Base-by-base conservation (phyloP, 148 eudicot genomes). In the Diospyros lotus region DNA sequence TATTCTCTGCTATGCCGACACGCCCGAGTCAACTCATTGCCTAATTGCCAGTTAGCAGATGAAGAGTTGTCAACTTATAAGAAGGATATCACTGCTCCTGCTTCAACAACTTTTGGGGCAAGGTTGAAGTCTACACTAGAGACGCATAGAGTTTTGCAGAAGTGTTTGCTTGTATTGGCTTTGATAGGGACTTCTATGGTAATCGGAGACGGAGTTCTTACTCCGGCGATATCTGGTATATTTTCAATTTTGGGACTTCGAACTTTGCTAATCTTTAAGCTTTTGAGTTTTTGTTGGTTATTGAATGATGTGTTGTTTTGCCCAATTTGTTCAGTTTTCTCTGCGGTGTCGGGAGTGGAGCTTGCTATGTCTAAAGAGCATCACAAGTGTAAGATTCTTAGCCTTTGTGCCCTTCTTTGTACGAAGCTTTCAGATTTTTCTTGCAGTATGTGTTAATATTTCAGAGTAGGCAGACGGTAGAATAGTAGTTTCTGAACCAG, bases 121-220 rank as follows among this genome's bases (percentile, higher is more conserved):
- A 88, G 83, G 75, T 76, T 94, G 17, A 94, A 91, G 80, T 88
- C 98, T 11, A 81, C 81, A 60, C 79, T 94, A 71, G 98, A 94
- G 72, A 91, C 82, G 59, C 80, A 94, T 84, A 85, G 83, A 66
- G 91, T 91, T 9, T 69, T 94, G 80, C 98, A 94, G 75, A 90
- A 82, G 58, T 82, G 90, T 76, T 77, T 94, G 91, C 90, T 94
- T 75, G 81, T 90, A 1, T 85, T 94, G 60, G 95, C 98, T 79
- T 81, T 94, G 73, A 78, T 90, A 81, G 98, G 98, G 43, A 80
- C 98, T 84, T 94, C 95, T 94, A 94, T 94, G 98, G 98, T 94
- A 52, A 94, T 94, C 73, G 98, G 98, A 53, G 98, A 94, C 85
- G 98, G 98, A 3, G 86, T 94, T 61, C 82, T 94, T 43, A 91